Percentiles rank a stretch among this genome's conserved stretches.
These are phyloP conservation scores for Mesembryanthemum crystallinum DNA, from an alignment of 148 eudicot species.

Conservation along the genomic window DNA sequence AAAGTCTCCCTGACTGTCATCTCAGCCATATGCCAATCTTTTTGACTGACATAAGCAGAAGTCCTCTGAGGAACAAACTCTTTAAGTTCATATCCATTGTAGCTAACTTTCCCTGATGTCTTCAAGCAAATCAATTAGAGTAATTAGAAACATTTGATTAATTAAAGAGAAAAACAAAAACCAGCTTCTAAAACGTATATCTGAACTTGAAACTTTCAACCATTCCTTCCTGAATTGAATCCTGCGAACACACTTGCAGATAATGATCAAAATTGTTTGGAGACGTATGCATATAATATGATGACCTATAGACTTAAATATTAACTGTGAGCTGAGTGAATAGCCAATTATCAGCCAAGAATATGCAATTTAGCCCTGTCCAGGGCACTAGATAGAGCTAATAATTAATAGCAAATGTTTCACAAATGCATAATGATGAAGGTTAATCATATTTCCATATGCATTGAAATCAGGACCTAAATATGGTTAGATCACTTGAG, in stretches of 20 bases:
- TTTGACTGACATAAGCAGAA: constrained; percentile 86
- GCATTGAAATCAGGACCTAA: too few relatives aligned
- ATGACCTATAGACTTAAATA: too few relatives aligned
- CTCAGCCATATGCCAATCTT: constrained; percentile 86
- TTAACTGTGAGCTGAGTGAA: too few relatives aligned
- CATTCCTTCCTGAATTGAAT: neutral
- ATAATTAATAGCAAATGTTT: too few relatives aligned
- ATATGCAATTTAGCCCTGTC: too few relatives aligned
- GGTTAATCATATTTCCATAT: neutral
- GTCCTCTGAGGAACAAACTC: constrained; percentile 87
- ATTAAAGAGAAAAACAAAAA: neutral
- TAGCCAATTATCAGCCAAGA: too few relatives aligned
- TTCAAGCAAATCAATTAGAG: constrained; percentile 35
- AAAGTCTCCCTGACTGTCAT: constrained; percentile 91
- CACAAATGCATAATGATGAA: too few relatives aligned
- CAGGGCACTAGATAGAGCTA: too few relatives aligned
- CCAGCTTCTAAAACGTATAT: neutral
- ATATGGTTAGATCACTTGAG: too few relatives aligned
- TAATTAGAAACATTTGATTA: constrained; percentile 9
- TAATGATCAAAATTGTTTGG: neutral
- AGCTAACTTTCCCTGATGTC: constrained; percentile 74
- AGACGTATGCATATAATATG: neutral
- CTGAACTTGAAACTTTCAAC: neutral
- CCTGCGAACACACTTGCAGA: neutral
- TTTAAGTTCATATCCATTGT: constrained; percentile 68